Base-by-base conservation (phyloP, 768 basidiomycete genomes). In the Naganishia randhawae region DNA sequence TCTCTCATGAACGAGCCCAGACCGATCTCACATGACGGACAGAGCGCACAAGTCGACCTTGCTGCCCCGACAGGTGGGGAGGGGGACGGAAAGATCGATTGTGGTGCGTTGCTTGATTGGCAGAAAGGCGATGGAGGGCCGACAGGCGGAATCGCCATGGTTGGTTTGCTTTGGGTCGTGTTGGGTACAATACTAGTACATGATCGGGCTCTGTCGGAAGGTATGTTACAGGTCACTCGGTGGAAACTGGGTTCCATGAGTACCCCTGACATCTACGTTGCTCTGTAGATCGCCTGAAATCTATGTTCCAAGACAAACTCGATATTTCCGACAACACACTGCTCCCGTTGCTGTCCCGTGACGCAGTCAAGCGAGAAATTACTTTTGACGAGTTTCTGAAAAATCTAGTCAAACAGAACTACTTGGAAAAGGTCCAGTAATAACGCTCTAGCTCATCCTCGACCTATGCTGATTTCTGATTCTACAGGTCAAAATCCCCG, bases 181-280 rank as follows among this genome's bases (percentile, higher is more conserved):
- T 85, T 97, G 11, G 86, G 88, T 0, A 82, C 96, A 27, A 87
- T 98, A 53, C 83, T 98, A n/a, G 89, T 88, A 50, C 87, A 85
- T 71, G 91, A 91, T 51, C 82, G 88, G 11, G 84, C 85, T 16
- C 82, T 96, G 19, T 82, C 83, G 31, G 92, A 96, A 73, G 79
- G 93, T 93, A 73, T 73, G 88, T 82, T 22, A 17, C 29, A 3
- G n/a, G 11, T 3, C n/a, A 17, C 16, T 29, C 19, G 48, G 19
- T 37, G 42, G 42, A 9, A 33, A 8, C 19, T 22, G 17, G 14
- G 41, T 3, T 42, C 19, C 14, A 3, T 16, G 14, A 42, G 7
- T 19, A 16, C 14, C 14, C 16, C 41, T 63, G 50, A 70, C 31
- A 68, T 33, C 51, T 31, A 19, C 9, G 50, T 35, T 41, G 48